These are phyloP conservation scores for Claviceps sp. DNA, from an alignment of 2,329 filamentous ascomycete genomes.

Conservation along the genomic window DNA sequence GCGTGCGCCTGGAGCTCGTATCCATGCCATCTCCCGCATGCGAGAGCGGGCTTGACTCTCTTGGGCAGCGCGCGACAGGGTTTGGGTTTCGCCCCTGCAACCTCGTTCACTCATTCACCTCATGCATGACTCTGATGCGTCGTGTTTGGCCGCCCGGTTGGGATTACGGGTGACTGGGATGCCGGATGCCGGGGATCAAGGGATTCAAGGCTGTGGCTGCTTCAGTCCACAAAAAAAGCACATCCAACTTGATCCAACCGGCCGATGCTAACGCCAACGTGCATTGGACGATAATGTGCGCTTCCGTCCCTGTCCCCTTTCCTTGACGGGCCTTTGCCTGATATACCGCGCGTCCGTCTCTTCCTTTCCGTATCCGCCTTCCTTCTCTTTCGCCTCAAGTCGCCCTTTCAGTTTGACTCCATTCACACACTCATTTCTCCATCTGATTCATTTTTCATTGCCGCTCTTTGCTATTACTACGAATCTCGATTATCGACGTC, in stretches of 20 bases:
- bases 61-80: neutral
- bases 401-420: neutral
- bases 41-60: too few relatives aligned
- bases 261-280: neutral
- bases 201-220: neutral
- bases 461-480: conserved; percentile 7
- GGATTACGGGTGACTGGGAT: neutral
- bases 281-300: neutral
- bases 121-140: neutral
- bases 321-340: conserved; percentile 4
- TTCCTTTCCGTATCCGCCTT: neutral
- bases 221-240: neutral
- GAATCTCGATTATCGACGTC: conserved; percentile 6
- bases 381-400: neutral
- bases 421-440: conserved; percentile 18
- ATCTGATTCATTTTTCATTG: conserved; percentile 8
- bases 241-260: neutral
- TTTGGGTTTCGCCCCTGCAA: neutral
- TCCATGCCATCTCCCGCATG: too few relatives aligned
- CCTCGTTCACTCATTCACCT: neutral
- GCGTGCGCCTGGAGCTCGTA: too few relatives aligned
- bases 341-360: conserved; percentile 7
- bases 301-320: conserved; percentile 3
- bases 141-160: neutral
- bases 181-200: neutral